Conservation (phyloP, 139 green algal species). For the Limnomonas spitsbergensis region DNA sequence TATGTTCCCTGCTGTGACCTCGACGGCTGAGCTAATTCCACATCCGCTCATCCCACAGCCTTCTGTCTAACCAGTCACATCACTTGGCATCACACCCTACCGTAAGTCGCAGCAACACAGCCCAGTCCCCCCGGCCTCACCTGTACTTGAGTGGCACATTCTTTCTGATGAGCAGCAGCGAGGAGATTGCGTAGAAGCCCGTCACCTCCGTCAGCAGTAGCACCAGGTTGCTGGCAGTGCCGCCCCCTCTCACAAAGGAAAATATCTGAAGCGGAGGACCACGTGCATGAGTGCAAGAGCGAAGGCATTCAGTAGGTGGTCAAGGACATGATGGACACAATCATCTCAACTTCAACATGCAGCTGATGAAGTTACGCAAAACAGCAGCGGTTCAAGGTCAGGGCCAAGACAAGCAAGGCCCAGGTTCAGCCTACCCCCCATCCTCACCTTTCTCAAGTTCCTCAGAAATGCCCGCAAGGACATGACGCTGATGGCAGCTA, state of each 20-base stretch:
- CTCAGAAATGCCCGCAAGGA: constrained; percentile 82
- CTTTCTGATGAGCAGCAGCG: constrained; percentile 78
- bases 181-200: constrained; percentile 79
- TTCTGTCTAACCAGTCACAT: too few species aligned
- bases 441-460: constrained; percentile 54
- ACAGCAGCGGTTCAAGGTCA: too few species aligned
- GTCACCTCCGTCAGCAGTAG: constrained; percentile 76
- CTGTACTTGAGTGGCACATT: constrained; percentile 74
- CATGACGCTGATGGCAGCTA: constrained; percentile 77
- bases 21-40: too few species aligned
- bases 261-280: constrained; percentile 50
- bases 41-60: too few species aligned
- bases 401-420: too few species aligned
- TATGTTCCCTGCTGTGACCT: too few species aligned
- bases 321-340: neutral
- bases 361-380: too few species aligned
- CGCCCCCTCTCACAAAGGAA: constrained; percentile 42
- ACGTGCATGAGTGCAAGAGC: neutral
- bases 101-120: too few species aligned
- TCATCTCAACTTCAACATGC: too few species aligned
- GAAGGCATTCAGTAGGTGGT: neutral
- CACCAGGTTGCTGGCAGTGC: constrained; percentile 55
- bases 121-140: too few species aligned
- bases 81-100: too few species aligned
- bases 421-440: too few species aligned